phyloP scores from a whole-genome alignment of 2,329 filamentous ascomycete genomes.

The Aspergillus vadensis region DNA sequence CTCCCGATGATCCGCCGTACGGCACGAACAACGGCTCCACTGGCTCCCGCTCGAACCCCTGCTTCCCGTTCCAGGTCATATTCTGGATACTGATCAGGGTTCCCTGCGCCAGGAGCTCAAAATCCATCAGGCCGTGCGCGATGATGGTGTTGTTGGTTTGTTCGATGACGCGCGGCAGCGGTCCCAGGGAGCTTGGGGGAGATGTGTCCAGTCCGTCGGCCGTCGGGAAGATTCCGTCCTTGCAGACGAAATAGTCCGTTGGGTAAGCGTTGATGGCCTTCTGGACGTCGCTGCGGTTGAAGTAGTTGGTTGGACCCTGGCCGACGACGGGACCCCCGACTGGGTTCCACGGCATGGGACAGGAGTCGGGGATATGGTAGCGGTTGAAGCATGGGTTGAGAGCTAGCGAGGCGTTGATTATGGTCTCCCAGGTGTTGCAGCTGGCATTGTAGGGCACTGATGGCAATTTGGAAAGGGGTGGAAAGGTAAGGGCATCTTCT shows the following conservation, averaged over 20 bases:
- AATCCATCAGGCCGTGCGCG: constrained; percentile 71
- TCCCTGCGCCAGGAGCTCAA: constrained; percentile 68
- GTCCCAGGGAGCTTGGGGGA: constrained; percentile 32
- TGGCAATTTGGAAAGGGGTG: constrained; percentile 64
- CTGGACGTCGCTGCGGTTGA: constrained; percentile 71
- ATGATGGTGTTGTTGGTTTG: constrained; percentile 71
- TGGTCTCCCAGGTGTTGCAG: constrained; percentile 61
- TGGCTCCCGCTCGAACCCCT: constrained; percentile 68
- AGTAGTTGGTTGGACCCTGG: constrained; percentile 63
- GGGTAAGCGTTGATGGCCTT: constrained; percentile 62
- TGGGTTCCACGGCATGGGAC: constrained; percentile 67
- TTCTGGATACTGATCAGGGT: constrained; percentile 74
- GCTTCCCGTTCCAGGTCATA: constrained; percentile 74
- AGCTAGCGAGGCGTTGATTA: constrained; percentile 55
- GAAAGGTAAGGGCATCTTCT: constrained; percentile 60
- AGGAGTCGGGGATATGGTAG: constrained; percentile 72
- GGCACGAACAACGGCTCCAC: constrained; percentile 65
- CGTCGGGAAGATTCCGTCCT: constrained; percentile 43
- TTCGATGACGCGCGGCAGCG: constrained; percentile 71
- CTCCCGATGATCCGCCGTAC: constrained; percentile 48
- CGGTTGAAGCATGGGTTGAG: constrained; percentile 78
- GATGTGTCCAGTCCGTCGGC: constrained; percentile 51
- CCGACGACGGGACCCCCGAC: constrained; percentile 71
- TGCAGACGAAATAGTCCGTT: constrained; percentile 46
- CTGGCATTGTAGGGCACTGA: constrained; percentile 49